Base-by-base conservation (phyloP, 768 basidiomycete genomes). In the Holtermannia corniformis region DNA sequence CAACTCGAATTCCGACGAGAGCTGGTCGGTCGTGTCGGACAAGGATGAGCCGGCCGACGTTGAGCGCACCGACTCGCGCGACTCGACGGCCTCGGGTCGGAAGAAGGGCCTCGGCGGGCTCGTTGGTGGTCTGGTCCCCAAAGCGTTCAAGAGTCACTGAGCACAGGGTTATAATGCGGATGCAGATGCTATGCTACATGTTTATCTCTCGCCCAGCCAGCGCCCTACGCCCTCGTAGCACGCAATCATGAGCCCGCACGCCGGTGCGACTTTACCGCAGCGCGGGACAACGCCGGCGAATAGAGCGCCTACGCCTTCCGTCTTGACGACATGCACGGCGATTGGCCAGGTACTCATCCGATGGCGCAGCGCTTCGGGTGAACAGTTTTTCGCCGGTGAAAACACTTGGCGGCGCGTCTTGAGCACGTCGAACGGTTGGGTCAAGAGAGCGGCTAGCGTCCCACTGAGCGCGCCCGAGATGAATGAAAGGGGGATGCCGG, bases 241-340 rank as follows among this genome's bases (percentile, higher is more conserved):
- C 51, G 87, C 82, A 69, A 96, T 95, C 93, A 97, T 96, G 60
- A 99, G 85, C 21, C 93, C 93, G 72, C 95, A 99, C 41, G 93
- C 95, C 37, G 95, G 95, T 11, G 89, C 89, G 57, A 95, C 93
- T 73, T 97, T 99, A 41, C 82, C 89, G 49, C 92, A 82, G 37
- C 95, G 82, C 47, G 93, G 93, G 5, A 82, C 72, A 40, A 89
- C 74, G 0, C 95, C 95, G 27, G 87, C 83, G 67, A 85, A 93
- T 46, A 96, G 74, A 1, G 87, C 85, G 7, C 79, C 72, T 3
- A 76, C 57, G 1, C 95, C 95, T 69, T 99, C 95, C 3, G 80
- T 84, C 52, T 77, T 80, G 28, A 88, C 64, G 42, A 97, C 84
- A 52, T 81, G 79, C 55, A 79, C 56, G 28, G 87, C 73, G 5